Conservation (phyloP, 1,284 basidiomycete species). For the Sphagnurus paluster region DNA sequence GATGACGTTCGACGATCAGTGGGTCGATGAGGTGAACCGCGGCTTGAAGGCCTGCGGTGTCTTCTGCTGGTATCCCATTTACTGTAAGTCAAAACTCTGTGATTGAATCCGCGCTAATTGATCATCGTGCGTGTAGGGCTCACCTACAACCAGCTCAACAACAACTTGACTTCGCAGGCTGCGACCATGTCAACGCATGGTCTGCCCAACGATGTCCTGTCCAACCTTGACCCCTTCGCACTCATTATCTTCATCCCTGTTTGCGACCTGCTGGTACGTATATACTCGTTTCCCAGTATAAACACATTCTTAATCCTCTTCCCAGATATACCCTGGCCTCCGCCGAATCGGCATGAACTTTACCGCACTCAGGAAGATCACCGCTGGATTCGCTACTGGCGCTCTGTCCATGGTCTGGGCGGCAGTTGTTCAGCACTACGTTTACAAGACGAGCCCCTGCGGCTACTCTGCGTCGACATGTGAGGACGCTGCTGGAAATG, state of each 20-base stretch:
- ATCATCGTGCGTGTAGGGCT: constrained; percentile 59
- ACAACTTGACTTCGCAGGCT: constrained; percentile 80
- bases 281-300: background rate
- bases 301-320: background rate
- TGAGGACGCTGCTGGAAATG: constrained; percentile 35
- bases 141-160: constrained; percentile 74
- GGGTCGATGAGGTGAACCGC: constrained; percentile 83
- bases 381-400: constrained; percentile 70
- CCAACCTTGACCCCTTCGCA: constrained; percentile 78
- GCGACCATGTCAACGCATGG: constrained; percentile 73
- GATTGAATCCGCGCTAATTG: background rate
- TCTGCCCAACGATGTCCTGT: constrained; percentile 80
- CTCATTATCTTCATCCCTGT: constrained; percentile 77
- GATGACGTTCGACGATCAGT: constrained; percentile 78
- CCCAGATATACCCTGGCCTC: constrained; percentile 73
- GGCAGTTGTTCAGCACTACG: constrained; percentile 72
- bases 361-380: constrained; percentile 73
- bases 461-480: constrained; percentile 57
- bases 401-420: constrained; percentile 63
- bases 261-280: constrained; percentile 55
- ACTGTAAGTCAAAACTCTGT: constrained; percentile 45
- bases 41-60: constrained; percentile 85
- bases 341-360: constrained; percentile 68
- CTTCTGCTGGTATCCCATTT: constrained; percentile 77
- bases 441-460: constrained; percentile 78